Evolutionary conservation across 176 grass and related monocot genomes (phyloP), one percentile per base, ranked within the genome.

Genomic region (Oryza meyeriana): DNA sequence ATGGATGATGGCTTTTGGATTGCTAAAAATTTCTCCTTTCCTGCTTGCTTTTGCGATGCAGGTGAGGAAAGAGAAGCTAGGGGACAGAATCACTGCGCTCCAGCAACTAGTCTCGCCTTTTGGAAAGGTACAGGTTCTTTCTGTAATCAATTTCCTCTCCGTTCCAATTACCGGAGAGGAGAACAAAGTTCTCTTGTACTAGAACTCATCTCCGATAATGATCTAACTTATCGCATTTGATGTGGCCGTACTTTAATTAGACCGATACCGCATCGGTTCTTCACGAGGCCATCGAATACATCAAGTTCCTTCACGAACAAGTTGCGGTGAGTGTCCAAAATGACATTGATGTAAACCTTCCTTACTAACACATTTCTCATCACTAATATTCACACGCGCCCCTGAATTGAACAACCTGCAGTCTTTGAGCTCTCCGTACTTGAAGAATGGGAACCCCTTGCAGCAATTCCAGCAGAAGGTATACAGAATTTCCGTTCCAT

Each of bases 191-290:
- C 76, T 82, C 66, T 38, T 44, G 61, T 73, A 61, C 39, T 79
- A 28, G n/a, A 83, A 79, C 61, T 79, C 74, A 20, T 81, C 57
- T 71, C 58, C 17, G 44, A 79, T 69, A 89, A 89, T 82, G 72
- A 82, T 72, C 59, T 82, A 59, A 89, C 59, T 70, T 74, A 72
- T 80, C 61, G 32, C 77, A 12, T 78, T 57, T 55, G 36, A 64
- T 63, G 65, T 85, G 66, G 29, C 67, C 69, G 42, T 58, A 12
- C 74, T 79, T 77, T 68, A n/a, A 59, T 59, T 13, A 98, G 96
- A 98, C 96, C 16, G 96, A 98, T 86, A 98, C 96, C n/a, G 96
- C 96, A 90, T 98, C 96, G 11, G 96, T 98, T 91, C 96, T 98
- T 82, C 93, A 98, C 79, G 96, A 98, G 83, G 96, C 96, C 64